Percentiles rank a stretch among this genome's conserved stretches.
Conservation (phyloP, 2,329 filamentous ascomycete genomes). For the Bipolaris sorokiniana region DNA sequence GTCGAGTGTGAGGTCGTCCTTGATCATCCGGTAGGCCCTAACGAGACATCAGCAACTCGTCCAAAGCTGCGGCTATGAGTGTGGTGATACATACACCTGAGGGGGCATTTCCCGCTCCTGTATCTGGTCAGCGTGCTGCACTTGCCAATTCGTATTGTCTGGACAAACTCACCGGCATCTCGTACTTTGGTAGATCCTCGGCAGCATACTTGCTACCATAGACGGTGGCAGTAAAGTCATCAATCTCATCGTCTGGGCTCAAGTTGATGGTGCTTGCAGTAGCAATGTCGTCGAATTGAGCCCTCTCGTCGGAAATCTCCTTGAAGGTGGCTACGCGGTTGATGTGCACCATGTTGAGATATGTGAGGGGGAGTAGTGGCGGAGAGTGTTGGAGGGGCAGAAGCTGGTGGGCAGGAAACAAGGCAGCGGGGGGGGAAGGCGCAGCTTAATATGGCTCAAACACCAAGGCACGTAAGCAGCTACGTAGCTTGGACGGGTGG, state of each 20-base stretch:
- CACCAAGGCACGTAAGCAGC: constrained; percentile 1
- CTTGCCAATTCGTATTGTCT: neutral
- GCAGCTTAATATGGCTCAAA: constrained; percentile 20
- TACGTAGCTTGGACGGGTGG: too few relatives aligned
- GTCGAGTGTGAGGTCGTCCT: constrained; percentile 86
- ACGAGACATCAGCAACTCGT: neutral
- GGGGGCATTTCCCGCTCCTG: constrained; percentile 75
- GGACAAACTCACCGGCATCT: constrained; percentile 74
- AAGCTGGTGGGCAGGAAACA: neutral
- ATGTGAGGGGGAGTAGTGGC: neutral
- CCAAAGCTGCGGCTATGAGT: neutral
- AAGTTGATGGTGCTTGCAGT: constrained; percentile 30
- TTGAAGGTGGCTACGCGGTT: constrained; percentile 52
- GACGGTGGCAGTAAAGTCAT: constrained; percentile 75
- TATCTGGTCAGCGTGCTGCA: constrained; percentile 2
- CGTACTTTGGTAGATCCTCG: constrained; percentile 77
- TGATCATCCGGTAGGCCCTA: constrained; percentile 88
- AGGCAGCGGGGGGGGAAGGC: neutral
- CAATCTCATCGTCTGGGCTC: constrained; percentile 46
- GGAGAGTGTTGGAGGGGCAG: neutral
- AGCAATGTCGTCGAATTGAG: constrained; percentile 27
- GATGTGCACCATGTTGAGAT: constrained; percentile 57
- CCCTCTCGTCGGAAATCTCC: constrained; percentile 43
- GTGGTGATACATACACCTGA: constrained; percentile 61
- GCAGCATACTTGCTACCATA: constrained; percentile 87